Conservation (phyloP, 768 basidiomycete genomes). For the Xerocomellus chrysenteron region DNA sequence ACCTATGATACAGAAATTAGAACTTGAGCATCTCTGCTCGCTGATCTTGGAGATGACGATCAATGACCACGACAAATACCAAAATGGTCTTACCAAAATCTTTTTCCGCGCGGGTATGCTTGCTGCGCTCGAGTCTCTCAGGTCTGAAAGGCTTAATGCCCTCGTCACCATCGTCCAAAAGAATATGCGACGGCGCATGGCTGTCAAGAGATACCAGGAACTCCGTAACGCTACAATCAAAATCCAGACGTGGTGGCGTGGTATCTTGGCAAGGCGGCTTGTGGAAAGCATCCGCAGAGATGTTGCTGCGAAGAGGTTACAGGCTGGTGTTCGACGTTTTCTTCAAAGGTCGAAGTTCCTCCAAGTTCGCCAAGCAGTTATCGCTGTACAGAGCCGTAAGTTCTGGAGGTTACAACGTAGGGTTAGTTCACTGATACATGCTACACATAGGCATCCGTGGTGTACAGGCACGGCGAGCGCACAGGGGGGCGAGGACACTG, state of each 20-base stretch:
- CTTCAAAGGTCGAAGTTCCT: constrained; percentile 72
- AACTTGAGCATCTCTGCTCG: constrained; percentile 78
- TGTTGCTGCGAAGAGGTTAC: constrained; percentile 73
- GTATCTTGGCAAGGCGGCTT: constrained; percentile 71
- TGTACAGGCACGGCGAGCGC: constrained; percentile 60
- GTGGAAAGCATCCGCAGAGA: constrained; percentile 72
- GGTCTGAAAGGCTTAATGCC: constrained; percentile 82
- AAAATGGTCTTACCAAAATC: constrained; percentile 95
- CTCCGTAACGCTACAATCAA: constrained; percentile 73
- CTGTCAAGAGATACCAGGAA: constrained; percentile 72
- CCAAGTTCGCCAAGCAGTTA: constrained; percentile 57
- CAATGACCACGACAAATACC: constrained; percentile 94
- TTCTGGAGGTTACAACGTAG: constrained; percentile 18
- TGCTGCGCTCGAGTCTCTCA: constrained; percentile 88
- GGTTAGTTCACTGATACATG: constrained; percentile 6
- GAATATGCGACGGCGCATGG: constrained; percentile 89
- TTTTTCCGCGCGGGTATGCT: constrained; percentile 99
- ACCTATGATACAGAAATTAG: constrained; percentile 77
- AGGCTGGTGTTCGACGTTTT: constrained; percentile 68
- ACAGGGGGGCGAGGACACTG: constrained; percentile 51
- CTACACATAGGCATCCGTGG: constrained; percentile 66
- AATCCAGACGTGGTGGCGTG: constrained; percentile 95
- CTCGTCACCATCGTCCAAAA: constrained; percentile 97
- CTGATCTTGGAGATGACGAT: constrained; percentile 84
- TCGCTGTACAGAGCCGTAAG: constrained; percentile 85